Evolutionary conservation across 2,329 filamentous ascomycete species (phyloP).

Genomic region (Xylariomycetidae sp.): DNA sequence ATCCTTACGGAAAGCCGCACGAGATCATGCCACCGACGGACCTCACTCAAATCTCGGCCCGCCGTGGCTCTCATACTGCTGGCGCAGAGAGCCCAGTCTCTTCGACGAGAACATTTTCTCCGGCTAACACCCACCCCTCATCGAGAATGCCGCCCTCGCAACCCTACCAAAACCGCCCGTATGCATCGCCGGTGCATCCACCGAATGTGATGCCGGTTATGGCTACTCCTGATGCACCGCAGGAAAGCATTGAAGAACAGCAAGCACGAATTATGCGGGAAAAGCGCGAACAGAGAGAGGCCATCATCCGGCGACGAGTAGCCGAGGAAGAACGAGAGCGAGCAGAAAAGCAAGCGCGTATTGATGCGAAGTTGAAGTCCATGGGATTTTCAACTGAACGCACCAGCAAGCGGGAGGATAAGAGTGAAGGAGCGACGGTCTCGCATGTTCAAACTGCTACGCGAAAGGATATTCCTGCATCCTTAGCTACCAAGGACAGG

Average conservation of each 20-base stretch:
- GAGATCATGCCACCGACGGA: slow-evolving; percentile 43
- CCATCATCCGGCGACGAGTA: slow-evolving; percentile 62
- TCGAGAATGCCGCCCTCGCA: slow-evolving; percentile 27
- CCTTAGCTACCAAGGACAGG: slow-evolving; percentile 14
- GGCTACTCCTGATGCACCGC: slow-evolving; percentile 24
- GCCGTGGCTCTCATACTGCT: slow-evolving; percentile 45
- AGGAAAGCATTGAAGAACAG: slow-evolving; percentile 56
- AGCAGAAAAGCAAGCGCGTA: slow-evolving; percentile 64
- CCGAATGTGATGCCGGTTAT: too few relatives aligned
- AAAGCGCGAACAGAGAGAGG: slow-evolving; percentile 62
- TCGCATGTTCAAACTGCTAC: slow-evolving; percentile 10
- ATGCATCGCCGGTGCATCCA: too few relatives aligned
- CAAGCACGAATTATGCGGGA: slow-evolving; percentile 72
- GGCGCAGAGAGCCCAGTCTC: slow-evolving; percentile 48
- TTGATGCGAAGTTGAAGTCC: slow-evolving; percentile 67
- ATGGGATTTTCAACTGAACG: slow-evolving; percentile 62
- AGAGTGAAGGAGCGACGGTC: slow-evolving; percentile 22
- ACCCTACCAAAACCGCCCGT: slow-evolving; percentile 36
- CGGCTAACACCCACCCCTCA: slow-evolving; percentile 21
- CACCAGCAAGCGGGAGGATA: slow-evolving; percentile 53
- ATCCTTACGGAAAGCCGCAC: slow-evolving; percentile 45
- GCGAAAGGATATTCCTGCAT: slow-evolving; percentile 16
- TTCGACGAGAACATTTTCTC: slow-evolving; percentile 37
- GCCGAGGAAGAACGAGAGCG: slow-evolving; percentile 70
- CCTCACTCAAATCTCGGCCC: slow-evolving; percentile 28